Conservation (phyloP, 371 early-diverging fungal species). For the Mortierella sp. region DNA sequence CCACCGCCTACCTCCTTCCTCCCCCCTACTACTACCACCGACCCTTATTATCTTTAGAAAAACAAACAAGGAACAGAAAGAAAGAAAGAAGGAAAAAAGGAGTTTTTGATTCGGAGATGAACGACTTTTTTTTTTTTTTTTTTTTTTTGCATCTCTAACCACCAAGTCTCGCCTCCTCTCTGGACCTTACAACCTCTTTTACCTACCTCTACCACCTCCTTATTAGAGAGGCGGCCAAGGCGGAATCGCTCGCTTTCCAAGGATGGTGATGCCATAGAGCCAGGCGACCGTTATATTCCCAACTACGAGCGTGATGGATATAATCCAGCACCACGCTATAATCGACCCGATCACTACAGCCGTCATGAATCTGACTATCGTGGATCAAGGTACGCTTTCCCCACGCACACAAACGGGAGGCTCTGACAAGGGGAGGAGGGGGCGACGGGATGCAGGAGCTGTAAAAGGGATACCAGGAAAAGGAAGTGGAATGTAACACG, state of each 20-base stretch:
- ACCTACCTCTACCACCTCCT: background rate
- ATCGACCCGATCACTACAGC: conserved; percentile 45
- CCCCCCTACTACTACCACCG: too few species aligned
- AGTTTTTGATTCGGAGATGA: background rate
- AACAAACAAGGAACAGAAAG: conserved; percentile 25
- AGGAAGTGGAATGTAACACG: too few species aligned
- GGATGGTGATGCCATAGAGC: conserved; percentile 53
- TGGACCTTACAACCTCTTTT: background rate
- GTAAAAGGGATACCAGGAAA: too few species aligned
- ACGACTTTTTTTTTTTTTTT: conserved; percentile 8
- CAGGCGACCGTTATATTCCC: conserved; percentile 84
- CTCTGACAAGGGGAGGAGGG: background rate
- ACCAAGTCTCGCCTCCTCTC: too few species aligned
- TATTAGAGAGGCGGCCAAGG: conserved; percentile 63
- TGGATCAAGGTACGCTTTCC: conserved; percentile 28
- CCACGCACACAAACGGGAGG: background rate
- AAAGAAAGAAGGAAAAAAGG: conserved; percentile 51
- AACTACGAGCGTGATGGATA: conserved; percentile 87
- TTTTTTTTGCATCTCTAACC: background rate
- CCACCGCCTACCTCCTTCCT: too few species aligned
- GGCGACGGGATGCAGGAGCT: background rate
- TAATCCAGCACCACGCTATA: conserved; percentile 72
- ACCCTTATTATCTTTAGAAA: too few species aligned
- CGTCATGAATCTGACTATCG: conserved; percentile 40
- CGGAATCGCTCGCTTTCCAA: conserved; percentile 64